These are phyloP conservation scores for Hypoxylon sp. DNA, from an alignment of 2,329 filamentous ascomycete species.

Conservation along the genomic window DNA sequence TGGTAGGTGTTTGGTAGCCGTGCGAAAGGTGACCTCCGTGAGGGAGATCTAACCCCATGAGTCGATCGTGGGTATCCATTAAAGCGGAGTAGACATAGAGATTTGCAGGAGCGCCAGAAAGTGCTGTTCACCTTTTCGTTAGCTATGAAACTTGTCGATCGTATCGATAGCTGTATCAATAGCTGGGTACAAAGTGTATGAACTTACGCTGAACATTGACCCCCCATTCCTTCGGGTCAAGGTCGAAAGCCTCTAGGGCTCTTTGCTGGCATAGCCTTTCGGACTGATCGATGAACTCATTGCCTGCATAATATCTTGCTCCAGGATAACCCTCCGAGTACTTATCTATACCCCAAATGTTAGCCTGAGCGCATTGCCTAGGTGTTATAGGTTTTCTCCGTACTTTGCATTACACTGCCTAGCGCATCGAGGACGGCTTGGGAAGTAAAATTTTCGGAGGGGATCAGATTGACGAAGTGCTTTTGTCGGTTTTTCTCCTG, in stretches of 20 bases:
- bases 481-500: slow-evolving; percentile 97
- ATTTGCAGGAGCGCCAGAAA: slow-evolving; percentile 82
- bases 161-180: not conserved
- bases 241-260: slow-evolving; percentile 87
- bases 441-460: slow-evolving; percentile 95
- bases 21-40: slow-evolving; percentile 97
- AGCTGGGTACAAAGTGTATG: not conserved
- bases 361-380: slow-evolving; percentile 42
- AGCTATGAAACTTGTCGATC: slow-evolving; percentile 10
- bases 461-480: slow-evolving; percentile 98
- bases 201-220: slow-evolving; percentile 90
- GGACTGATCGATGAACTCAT: slow-evolving; percentile 93
- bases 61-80: slow-evolving; percentile 90
- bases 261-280: slow-evolving; percentile 92
- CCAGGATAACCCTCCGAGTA: slow-evolving; percentile 99
- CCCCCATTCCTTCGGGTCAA: slow-evolving; percentile 91
- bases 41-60: slow-evolving; percentile 97
- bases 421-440: slow-evolving; percentile 92
- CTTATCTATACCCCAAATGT: slow-evolving; percentile 75
- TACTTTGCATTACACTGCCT: slow-evolving; percentile 95
- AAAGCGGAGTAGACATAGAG: slow-evolving; percentile 96
- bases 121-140: slow-evolving; percentile 64
- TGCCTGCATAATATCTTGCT: slow-evolving; percentile 95
- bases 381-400: slow-evolving; percentile 51
- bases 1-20: slow-evolving; percentile 94